Evolutionary conservation across 2,329 filamentous ascomycete species (phyloP).

Genomic region (Colletotrichum kahawae): DNA sequence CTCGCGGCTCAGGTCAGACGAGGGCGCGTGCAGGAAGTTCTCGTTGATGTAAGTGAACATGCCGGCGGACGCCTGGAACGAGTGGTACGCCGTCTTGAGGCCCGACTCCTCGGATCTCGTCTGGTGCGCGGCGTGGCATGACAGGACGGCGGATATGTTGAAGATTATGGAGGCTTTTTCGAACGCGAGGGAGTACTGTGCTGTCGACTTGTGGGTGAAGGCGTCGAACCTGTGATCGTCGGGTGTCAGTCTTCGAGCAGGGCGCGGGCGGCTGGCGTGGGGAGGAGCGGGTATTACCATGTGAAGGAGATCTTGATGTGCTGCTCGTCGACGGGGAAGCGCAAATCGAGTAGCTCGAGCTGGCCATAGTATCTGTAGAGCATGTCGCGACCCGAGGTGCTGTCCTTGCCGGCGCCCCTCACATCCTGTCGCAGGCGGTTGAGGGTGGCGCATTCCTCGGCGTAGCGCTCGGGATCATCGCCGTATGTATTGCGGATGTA

Average conservation of each 20-base stretch:
- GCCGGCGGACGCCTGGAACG: slow-evolving; percentile 95
- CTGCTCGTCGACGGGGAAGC: slow-evolving; percentile 97
- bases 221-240: slow-evolving; percentile 81
- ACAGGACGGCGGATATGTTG: slow-evolving; percentile 97
- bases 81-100: slow-evolving; percentile 96
- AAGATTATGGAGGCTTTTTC: slow-evolving; percentile 99
- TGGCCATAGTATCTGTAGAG: slow-evolving; percentile 98
- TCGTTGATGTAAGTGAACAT: slow-evolving; percentile 99
- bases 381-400: slow-evolving; percentile 88
- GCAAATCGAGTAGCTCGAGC: slow-evolving; percentile 88
- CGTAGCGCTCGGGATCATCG: slow-evolving; percentile 95
- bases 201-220: slow-evolving; percentile 98
- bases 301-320: slow-evolving; percentile 99
- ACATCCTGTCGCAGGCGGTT: slow-evolving; percentile 97
- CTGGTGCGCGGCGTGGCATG: slow-evolving; percentile 92
- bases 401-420: slow-evolving; percentile 96
- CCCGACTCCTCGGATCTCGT: slow-evolving; percentile 90
- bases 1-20: slow-evolving; percentile 92
- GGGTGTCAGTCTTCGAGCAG: not conserved
- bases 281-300: slow-evolving; percentile 66
- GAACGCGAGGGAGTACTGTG: slow-evolving; percentile 95
- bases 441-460: slow-evolving; percentile 92
- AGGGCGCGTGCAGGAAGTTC: slow-evolving; percentile 97
- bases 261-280: not conserved
- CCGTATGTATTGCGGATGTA: slow-evolving; percentile 95